Evolutionary conservation across 78 protist species (phyloP), one percentile per base, ranked within the genome.

Genomic region (Pelomyxa schiedti): DNA sequence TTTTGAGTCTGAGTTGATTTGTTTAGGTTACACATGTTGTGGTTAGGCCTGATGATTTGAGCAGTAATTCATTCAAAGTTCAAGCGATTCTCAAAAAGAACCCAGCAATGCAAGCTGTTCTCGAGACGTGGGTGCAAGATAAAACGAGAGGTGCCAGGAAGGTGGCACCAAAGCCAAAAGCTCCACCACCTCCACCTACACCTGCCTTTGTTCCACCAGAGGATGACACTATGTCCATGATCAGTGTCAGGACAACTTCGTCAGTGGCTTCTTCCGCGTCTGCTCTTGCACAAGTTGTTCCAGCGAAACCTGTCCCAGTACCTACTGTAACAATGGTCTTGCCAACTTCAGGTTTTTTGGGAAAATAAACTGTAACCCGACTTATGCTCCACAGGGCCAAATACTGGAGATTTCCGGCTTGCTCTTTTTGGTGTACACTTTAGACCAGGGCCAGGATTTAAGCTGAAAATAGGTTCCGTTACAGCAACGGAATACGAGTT

Each of bases 341-440:
- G 58, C 58, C 58, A 16, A 24, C 58, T 16, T 47, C 58, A 24
- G 58, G 58, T 47, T 47, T 47, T 47, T 47, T 47, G 58, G 32
- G 32, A 24, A 16, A 16, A 16, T 16, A 16, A 47, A 47, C 16
- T 47, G 58, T 16, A 47, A 16, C 58, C 32, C 58, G 32, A 47
- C 16, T 47, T 47, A 24, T 16, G 32, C 16, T 16, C 58, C 16
- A 16, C 16, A 3, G 84, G 84, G 16, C 4, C 39, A 9, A 74
- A 66, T 37, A 7, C 16, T 35, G 86, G 86, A 28, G 79, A 75
- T 7, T 74, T 32, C 58, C 80, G 75, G 26, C 66, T 80, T 35
- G 41, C 86, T 30, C 63, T 80, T 16, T 69, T 74, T 64, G 86
- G 86, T 16, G 64, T 80, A 42, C 70, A 70, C 7, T 80, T 80